These are phyloP conservation scores for Blastobotrys elegans DNA, from an alignment of 1,139 yeast species.

Conservation along the genomic window DNA sequence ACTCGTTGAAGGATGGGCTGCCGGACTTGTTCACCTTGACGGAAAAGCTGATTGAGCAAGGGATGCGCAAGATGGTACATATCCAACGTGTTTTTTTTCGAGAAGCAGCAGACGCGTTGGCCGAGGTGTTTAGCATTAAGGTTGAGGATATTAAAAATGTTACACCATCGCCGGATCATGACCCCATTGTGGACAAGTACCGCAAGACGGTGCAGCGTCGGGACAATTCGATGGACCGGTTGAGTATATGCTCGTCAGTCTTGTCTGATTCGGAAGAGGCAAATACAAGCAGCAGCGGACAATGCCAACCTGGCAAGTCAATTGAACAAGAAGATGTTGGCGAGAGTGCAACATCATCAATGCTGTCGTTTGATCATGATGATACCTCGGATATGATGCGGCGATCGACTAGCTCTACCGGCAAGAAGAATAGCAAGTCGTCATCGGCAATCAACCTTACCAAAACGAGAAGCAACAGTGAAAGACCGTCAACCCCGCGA, in stretches of 20 bases:
- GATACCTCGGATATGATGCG: too few relatives aligned
- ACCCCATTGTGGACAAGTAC: slow-evolving; percentile 20
- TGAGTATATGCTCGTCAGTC: neutral
- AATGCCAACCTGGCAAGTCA: neutral
- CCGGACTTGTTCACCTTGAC: slow-evolving; percentile 27
- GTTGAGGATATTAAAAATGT: slow-evolving; percentile 20
- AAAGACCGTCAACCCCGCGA: too few relatives aligned
- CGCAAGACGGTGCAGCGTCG: slow-evolving; percentile 1
- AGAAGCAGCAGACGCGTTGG: slow-evolving; percentile 26
- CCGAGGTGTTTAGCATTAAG: slow-evolving; percentile 22
- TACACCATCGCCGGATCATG: slow-evolving; percentile 12
- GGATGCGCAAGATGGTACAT: slow-evolving; percentile 23
- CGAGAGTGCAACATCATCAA: too few relatives aligned
- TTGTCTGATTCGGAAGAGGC: neutral
- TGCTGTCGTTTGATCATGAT: too few relatives aligned
- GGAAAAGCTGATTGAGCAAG: slow-evolving; percentile 23
- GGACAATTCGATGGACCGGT: slow-evolving; percentile 3
- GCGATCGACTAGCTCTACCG: neutral
- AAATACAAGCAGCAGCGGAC: too few relatives aligned
- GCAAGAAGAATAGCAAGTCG: neutral
- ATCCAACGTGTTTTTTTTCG: slow-evolving; percentile 30
- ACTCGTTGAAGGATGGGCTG: slow-evolving; percentile 27
- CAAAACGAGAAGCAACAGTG: too few relatives aligned
- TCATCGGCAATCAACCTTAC: too few relatives aligned
- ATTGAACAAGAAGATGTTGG: too few relatives aligned